These are phyloP conservation scores for Aspergillus cavernicola DNA, from an alignment of 495 filamentous ascomycete species.

Conservation along the genomic window DNA sequence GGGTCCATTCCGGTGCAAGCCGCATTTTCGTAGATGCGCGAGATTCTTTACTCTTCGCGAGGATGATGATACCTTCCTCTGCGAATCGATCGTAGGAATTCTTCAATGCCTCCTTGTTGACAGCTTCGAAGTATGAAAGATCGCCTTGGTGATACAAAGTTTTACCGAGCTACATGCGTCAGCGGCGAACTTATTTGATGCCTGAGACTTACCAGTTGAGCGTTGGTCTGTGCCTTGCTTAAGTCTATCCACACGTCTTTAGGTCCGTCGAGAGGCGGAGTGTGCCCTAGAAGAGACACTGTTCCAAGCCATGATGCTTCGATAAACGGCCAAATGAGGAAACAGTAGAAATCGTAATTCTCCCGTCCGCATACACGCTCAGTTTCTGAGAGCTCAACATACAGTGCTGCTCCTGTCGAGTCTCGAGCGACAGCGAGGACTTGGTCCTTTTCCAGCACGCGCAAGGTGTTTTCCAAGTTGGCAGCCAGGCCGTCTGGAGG, in stretches of 20 bases:
- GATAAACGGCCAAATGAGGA: slow-evolving; percentile 96
- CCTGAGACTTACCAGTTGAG: slow-evolving; percentile 69
- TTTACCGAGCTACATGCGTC: slow-evolving; percentile 69
- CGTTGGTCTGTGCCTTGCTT: slow-evolving; percentile 72
- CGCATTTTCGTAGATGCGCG: slow-evolving; percentile 56
- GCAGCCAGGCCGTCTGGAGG: slow-evolving; percentile 73
- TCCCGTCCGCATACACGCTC: slow-evolving; percentile 79
- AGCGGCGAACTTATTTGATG: no score
- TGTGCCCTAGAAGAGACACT: slow-evolving; percentile 79
- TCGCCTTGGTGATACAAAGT: slow-evolving; percentile 97
- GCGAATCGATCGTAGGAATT: slow-evolving; percentile 86
- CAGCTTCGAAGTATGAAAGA: slow-evolving; percentile 92
- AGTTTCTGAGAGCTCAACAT: slow-evolving; percentile 66
- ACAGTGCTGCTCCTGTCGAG: slow-evolving; percentile 50
- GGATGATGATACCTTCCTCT: slow-evolving; percentile 82
- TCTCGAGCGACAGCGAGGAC: slow-evolving; percentile 69
- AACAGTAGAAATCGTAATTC: slow-evolving; percentile 98
- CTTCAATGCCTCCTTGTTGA: slow-evolving; percentile 95
- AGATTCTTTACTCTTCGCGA: slow-evolving; percentile 57
- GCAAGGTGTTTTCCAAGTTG: slow-evolving; percentile 77
- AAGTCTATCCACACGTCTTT: slow-evolving; percentile 73
- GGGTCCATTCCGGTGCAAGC: slow-evolving; percentile 76
- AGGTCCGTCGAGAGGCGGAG: slow-evolving; percentile 59
- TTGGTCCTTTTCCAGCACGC: slow-evolving; percentile 70
- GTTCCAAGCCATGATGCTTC: slow-evolving; percentile 89